These are phyloP conservation scores for Schoenoplectus triqueter DNA, from an alignment of 202 grass and related monocot species.

Conservation along the genomic window DNA sequence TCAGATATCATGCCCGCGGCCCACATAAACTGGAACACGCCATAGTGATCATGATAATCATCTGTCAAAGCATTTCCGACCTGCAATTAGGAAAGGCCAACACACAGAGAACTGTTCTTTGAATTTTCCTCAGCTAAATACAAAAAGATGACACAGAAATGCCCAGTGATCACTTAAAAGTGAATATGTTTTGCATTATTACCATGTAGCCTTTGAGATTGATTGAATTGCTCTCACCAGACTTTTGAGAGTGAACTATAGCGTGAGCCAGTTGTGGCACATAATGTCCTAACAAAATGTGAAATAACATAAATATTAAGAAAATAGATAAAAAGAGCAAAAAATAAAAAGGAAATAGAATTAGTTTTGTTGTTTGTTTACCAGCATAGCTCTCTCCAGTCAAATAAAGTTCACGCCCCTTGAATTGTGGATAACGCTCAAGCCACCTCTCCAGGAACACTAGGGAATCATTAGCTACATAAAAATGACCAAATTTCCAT, in stretches of 20 bases:
- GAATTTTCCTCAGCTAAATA: not conserved
- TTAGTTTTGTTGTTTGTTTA: slow-evolving; percentile 22
- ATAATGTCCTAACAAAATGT: slow-evolving; percentile 81
- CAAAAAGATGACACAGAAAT: slow-evolving; percentile 8
- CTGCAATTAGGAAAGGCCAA: slow-evolving; percentile 45
- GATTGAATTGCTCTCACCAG: slow-evolving; percentile 67
- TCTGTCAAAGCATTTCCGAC: slow-evolving; percentile 95
- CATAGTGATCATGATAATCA: slow-evolving; percentile 98
- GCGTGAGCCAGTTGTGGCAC: slow-evolving; percentile 95
- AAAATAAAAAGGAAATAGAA: slow-evolving; percentile 30
- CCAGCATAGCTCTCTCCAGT: slow-evolving; percentile 95
- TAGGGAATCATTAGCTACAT: slow-evolving; percentile 76
- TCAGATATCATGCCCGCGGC: slow-evolving; percentile 90
- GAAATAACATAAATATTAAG: slow-evolving; percentile 12
- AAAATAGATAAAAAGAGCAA: slow-evolving; percentile 9
- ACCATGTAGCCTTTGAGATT: slow-evolving; percentile 99
- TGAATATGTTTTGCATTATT: slow-evolving; percentile 32
- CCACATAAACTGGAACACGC: slow-evolving; percentile 97
- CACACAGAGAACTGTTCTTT: not conserved
- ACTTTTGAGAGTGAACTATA: slow-evolving; percentile 76
- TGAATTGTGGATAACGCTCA: slow-evolving; percentile 88
- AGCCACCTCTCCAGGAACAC: slow-evolving; percentile 88
- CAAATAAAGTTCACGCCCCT: slow-evolving; percentile 82
- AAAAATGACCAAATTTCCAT: slow-evolving; percentile 39
- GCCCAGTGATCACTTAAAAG: not conserved